Conservation (phyloP, 345 rosid genomes). For the Aurinia saxatilis region DNA sequence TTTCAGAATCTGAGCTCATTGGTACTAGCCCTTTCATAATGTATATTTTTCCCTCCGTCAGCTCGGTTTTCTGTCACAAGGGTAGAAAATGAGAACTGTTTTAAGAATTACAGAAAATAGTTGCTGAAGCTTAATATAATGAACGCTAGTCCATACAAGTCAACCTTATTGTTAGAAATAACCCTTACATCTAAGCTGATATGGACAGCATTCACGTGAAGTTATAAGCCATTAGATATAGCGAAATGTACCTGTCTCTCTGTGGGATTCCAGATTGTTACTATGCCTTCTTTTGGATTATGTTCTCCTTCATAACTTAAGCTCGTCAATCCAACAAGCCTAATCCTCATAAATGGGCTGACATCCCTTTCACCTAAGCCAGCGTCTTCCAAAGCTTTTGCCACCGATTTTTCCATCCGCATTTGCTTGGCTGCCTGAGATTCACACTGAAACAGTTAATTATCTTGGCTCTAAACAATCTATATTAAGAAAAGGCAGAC, state of each 20-base stretch:
- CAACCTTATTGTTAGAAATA: not conserved
- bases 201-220: not conserved
- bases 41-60: constrained; percentile 83
- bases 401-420: constrained; percentile 56
- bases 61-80: constrained; percentile 52
- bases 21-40: constrained; percentile 59
- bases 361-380: constrained; percentile 74
- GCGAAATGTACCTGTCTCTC: constrained; percentile 61
- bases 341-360: constrained; percentile 76
- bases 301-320: constrained; percentile 29
- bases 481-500: not conserved
- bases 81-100: constrained; percentile 6
- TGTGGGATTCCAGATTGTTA: constrained; percentile 93
- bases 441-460: constrained; percentile 10
- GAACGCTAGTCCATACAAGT: not conserved
- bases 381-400: constrained; percentile 63
- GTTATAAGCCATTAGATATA: not conserved
- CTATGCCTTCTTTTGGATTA: constrained; percentile 53
- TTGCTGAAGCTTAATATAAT: not conserved
- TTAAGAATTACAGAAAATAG: not conserved
- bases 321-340: constrained; percentile 67
- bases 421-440: constrained; percentile 56
- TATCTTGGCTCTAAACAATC: not conserved
- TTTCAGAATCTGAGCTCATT: constrained; percentile 47
- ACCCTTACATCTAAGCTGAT: not conserved